Conservation (phyloP, 345 rosid genomes). For the Linum trigynum region DNA sequence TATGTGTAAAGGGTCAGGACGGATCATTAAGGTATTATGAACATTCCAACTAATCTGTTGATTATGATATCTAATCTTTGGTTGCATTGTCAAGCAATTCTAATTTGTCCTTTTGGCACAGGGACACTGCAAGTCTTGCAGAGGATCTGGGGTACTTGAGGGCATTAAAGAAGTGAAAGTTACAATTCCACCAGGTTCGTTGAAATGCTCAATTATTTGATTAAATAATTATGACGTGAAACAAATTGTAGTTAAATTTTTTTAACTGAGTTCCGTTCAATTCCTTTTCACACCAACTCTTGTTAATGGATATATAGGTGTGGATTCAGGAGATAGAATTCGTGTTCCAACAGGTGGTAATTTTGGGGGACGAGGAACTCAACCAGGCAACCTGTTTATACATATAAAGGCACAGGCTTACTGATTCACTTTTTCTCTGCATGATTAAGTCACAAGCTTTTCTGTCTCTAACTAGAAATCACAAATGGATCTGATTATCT, state of each 20-base stretch:
- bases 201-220: constrained; percentile 14
- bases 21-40: constrained; percentile 51
- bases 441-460: neutral
- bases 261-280: neutral
- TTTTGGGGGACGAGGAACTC: constrained; percentile 45
- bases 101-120: constrained; percentile 25
- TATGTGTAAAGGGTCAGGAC: constrained; percentile 67
- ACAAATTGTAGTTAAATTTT: neutral
- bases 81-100: neutral
- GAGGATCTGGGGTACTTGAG: constrained; percentile 71
- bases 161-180: constrained; percentile 64
- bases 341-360: constrained; percentile 63
- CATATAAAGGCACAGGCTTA: constrained; percentile 52
- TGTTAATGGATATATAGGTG: constrained; percentile 43
- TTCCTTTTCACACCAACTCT: constrained; percentile 3
- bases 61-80: neutral
- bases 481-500: neutral
- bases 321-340: constrained; percentile 77
- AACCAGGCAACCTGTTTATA: constrained; percentile 63
- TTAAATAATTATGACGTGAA: constrained; percentile 5
- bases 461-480: no score
- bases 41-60: constrained; percentile 5
- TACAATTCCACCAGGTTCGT: constrained; percentile 68
- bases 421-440: neutral
- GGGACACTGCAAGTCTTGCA: constrained; percentile 62